These are phyloP conservation scores for Xylaria digitata DNA, from an alignment of 2,329 filamentous ascomycete genomes.

Conservation along the genomic window DNA sequence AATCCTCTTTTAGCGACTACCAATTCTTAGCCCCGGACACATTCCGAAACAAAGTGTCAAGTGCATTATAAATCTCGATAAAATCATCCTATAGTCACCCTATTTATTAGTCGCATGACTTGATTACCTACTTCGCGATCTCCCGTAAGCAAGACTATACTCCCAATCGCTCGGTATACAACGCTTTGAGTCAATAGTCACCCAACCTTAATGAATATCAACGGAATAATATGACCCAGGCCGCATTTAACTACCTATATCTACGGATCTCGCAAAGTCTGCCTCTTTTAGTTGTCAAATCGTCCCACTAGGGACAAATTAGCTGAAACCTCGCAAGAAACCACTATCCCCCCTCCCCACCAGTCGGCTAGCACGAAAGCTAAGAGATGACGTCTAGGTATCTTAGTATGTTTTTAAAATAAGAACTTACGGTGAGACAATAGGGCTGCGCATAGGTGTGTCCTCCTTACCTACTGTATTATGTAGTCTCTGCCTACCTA, in stretches of 20 bases:
- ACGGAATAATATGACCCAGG: constrained; percentile 14
- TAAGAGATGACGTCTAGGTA: constrained; percentile 16
- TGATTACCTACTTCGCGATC: constrained; percentile 7
- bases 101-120: constrained; percentile 24
- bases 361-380: constrained; percentile 2
- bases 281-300: constrained; percentile 12
- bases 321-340: constrained; percentile 7
- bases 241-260: not conserved
- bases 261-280: constrained; percentile 30
- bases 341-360: constrained; percentile 1
- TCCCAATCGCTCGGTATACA: constrained; percentile 3
- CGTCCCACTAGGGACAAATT: constrained; percentile 18
- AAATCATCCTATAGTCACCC: constrained; percentile 14
- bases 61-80: constrained; percentile 12
- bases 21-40: not conserved
- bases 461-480: not conserved
- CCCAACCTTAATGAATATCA: constrained; percentile 3
- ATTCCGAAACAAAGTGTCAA: constrained; percentile 4
- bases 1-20: not conserved
- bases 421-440: not conserved
- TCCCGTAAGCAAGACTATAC: constrained; percentile 26
- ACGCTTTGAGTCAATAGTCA: not conserved
- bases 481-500: too few relatives aligned
- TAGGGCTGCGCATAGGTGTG: constrained; percentile 11
- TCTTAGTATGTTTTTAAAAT: constrained; percentile 4